A percentile compares a stretch with the other conserved stretches of the same genome.
phyloP scores from a whole-genome alignment of 768 basidiomycete species.

The Kwoniella sp. region DNA sequence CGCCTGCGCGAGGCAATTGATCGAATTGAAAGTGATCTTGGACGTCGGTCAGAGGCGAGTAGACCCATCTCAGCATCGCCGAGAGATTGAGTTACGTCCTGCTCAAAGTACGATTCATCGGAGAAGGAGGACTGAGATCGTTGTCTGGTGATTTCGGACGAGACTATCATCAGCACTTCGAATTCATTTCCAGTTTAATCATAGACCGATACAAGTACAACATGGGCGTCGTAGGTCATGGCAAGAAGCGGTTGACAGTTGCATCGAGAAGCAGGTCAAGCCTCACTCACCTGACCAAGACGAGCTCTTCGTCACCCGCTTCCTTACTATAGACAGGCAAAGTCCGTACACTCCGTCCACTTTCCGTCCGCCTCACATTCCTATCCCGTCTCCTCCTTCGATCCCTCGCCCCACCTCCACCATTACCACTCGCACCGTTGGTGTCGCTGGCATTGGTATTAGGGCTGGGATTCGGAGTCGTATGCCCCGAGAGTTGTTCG shows the following conservation, averaged over 20 bases:
- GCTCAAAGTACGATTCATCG: constrained; percentile 15
- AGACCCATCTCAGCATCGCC: constrained; percentile 12
- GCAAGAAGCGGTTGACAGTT: no score
- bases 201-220: no score
- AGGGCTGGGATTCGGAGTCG: not conserved
- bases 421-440: not conserved
- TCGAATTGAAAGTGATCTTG: not conserved
- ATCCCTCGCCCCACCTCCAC: not conserved
- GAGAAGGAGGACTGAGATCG: constrained; percentile 16
- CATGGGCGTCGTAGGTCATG: no score
- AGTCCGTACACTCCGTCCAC: constrained; percentile 43
- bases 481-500: constrained; percentile 20
- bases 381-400: constrained; percentile 22
- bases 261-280: no score
- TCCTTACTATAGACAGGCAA: constrained; percentile 47
- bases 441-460: not conserved
- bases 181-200: no score
- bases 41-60: not conserved
- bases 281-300: constrained; percentile 42
- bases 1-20: not conserved
- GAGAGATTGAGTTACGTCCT: constrained; percentile 6
- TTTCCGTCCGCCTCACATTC: constrained; percentile 38
- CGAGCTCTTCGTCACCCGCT: constrained; percentile 49
- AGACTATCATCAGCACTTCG: no score
- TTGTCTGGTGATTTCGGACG: constrained; percentile 25